Evolutionary conservation across 345 rosid species (phyloP).

Genomic region (Pistacia vera): DNA sequence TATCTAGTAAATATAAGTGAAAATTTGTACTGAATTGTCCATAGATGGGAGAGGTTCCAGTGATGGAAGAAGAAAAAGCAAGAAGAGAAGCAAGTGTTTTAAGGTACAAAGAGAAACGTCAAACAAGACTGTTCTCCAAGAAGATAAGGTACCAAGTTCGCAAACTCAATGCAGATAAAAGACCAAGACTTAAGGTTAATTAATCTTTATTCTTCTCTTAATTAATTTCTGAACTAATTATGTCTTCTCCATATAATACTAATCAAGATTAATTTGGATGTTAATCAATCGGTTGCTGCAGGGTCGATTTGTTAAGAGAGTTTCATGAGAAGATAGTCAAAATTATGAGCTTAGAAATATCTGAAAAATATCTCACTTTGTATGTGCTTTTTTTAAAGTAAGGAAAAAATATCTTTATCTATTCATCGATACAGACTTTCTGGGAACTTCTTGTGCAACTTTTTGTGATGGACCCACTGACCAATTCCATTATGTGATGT

Average conservation of each 20-base stretch:
- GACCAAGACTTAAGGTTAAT: constrained; percentile 73
- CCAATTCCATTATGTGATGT: background rate
- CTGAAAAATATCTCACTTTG: constrained; percentile 24
- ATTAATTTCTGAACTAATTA: no score
- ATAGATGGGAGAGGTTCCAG: constrained; percentile 70
- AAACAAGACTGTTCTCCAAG: constrained; percentile 67
- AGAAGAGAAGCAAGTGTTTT: constrained; percentile 82
- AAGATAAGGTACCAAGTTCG: constrained; percentile 82
- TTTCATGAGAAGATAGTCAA: background rate
- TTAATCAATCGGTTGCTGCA: constrained; percentile 26
- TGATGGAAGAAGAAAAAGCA: constrained; percentile 65
- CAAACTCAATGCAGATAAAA: constrained; percentile 78
- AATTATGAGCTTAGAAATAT: constrained; percentile 12
- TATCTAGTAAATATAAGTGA: background rate
- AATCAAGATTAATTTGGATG: background rate
- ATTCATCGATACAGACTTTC: background rate
- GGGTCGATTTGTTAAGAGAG: constrained; percentile 66
- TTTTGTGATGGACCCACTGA: background rate
- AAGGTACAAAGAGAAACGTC: constrained; percentile 79
- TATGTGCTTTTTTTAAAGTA: background rate
- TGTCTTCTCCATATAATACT: no score
- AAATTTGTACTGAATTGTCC: background rate
- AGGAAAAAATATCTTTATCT: constrained; percentile 12
- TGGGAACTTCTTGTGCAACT: background rate
- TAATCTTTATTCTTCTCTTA: background rate